Evolutionary conservation across 192 early-diverging fungal species (phyloP), one percentile per base, ranked within the genome.

Genomic region (Funneliformis geosporum): DNA sequence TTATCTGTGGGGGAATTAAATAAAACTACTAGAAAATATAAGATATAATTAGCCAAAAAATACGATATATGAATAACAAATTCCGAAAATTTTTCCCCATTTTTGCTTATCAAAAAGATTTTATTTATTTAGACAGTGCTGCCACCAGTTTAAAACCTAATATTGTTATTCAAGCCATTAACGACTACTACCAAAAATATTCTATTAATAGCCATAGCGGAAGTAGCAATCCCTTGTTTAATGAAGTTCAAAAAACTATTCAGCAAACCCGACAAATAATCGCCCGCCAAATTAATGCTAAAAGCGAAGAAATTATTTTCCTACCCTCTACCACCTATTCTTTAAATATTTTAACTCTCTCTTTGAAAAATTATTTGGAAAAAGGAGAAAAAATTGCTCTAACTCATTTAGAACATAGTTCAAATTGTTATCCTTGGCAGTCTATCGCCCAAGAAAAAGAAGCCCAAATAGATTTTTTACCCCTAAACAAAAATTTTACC

Each of bases 391-490:
- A 46, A 55, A 73, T 73, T 73, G 9, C 23, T 73, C 23, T 73
- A 73, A 73, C 71, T 10, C 71, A 73, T 73, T 73, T 73, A 73
- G 71, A 73, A 73, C 71, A 73, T 55, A 73, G 71, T 73, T 73
- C 71, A 11, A 73, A 73, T 73, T 73, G 71, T 50, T 73, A 73
- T 28, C 71, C 71, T 46, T 73, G 71, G 43, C 71, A 73, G 71
- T n/a, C 43, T 47, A 42, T 50, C 5, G 71, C 71, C 23, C 71
- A 73, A 8, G 71, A 73, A 73, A 73, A 73, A 73, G 2, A 5
- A 73, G 42, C 42, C 18, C 43, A 43, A 43, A 23, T 73, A 46
- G 71, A 47, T 8, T 73, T 73, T n/a, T 73, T 73, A 21, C 71
- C 71, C 8, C 16, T 73, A 10, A 46, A 18, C 23, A 46, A 73